These are phyloP conservation scores for Phaeosphaeriaceae sp. DNA, from an alignment of 2,329 filamentous ascomycete genomes.

Conservation along the genomic window DNA sequence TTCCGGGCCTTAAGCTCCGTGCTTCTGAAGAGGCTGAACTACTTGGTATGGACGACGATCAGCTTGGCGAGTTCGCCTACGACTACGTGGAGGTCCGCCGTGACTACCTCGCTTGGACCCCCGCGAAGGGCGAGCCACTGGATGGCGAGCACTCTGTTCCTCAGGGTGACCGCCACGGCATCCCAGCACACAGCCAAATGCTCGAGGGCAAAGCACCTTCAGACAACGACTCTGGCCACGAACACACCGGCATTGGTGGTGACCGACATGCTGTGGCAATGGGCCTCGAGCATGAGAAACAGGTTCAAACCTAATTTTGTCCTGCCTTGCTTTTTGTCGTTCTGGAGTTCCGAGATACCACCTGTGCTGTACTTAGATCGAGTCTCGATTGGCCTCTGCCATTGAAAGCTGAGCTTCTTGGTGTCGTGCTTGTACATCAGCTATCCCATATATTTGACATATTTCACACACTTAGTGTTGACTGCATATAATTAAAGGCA, in stretches of 20 bases:
- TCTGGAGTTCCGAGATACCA: constrained; percentile 23
- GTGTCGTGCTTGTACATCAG: constrained; percentile 7
- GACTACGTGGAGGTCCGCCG: constrained; percentile 89
- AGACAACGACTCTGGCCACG: constrained; percentile 49
- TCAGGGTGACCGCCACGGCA: constrained; percentile 71
- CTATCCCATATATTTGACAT: constrained; percentile 2
- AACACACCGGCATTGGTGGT: constrained; percentile 58
- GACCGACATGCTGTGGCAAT: constrained; percentile 60
- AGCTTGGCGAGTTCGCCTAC: constrained; percentile 88
- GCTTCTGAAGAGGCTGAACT: constrained; percentile 83
- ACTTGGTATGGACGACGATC: constrained; percentile 87
- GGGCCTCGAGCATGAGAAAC: constrained; percentile 50
- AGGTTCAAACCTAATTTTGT: constrained; percentile 11
- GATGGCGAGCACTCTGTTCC: constrained; percentile 66
- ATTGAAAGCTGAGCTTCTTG: constrained; percentile 15
- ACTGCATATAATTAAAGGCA: constrained; percentile 19
- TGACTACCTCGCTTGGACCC: constrained; percentile 88
- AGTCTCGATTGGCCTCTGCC: constrained; percentile 23
- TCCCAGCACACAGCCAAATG: constrained; percentile 72
- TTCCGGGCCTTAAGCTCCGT: constrained; percentile 80
- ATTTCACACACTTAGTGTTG: constrained; percentile 5
- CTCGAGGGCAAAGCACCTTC: constrained; percentile 62
- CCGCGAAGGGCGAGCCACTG: constrained; percentile 70
- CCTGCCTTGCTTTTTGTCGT: constrained; percentile 8
- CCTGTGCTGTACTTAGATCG: constrained; percentile 16